Evolutionary conservation across 495 filamentous ascomycete species (phyloP).

Genomic region (Barbatosphaeria neglecta): DNA sequence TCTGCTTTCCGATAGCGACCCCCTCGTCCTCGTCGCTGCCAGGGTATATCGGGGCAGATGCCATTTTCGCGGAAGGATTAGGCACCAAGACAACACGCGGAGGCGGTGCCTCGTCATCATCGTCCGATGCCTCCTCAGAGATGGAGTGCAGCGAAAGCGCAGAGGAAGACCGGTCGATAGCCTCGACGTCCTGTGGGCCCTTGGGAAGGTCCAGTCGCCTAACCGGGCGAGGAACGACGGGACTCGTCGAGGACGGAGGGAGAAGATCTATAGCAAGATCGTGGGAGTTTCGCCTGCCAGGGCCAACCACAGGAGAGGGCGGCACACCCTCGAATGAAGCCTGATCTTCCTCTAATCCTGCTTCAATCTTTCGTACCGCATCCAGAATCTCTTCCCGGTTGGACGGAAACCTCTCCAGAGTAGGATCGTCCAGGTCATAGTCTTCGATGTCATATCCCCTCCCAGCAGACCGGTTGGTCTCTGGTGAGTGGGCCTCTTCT

Average conservation of each 20-base stretch:
- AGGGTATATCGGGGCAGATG: neutral
- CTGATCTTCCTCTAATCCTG: constrained; percentile 32
- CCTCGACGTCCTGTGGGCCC: neutral
- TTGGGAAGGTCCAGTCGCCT: neutral
- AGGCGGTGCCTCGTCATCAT: neutral
- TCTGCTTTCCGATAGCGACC: constrained; percentile 9
- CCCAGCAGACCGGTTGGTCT: neutral
- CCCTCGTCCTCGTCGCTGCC: constrained; percentile 20
- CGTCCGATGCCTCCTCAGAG: neutral
- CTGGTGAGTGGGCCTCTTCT: constrained; percentile 4
- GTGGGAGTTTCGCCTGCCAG: constrained; percentile 10
- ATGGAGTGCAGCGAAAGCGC: neutral
- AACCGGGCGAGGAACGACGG: neutral
- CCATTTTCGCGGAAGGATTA: neutral
- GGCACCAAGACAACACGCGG: neutral
- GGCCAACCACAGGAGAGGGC: constrained; percentile 20
- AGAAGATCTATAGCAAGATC: constrained; percentile 2
- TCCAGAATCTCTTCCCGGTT: constrained; percentile 34
- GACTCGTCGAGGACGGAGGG: neutral
- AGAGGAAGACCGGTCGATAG: neutral
- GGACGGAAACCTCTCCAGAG: constrained; percentile 38
- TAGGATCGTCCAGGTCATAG: constrained; percentile 37
- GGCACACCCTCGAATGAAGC: constrained; percentile 23
- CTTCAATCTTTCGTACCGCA: constrained; percentile 31
- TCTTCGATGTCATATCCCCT: constrained; percentile 8